Percentiles rank a stretch among this genome's conserved stretches.
These are phyloP conservation scores for Penstemon davidsonii DNA, from an alignment of 257 asterid species.

Conservation along the genomic window DNA sequence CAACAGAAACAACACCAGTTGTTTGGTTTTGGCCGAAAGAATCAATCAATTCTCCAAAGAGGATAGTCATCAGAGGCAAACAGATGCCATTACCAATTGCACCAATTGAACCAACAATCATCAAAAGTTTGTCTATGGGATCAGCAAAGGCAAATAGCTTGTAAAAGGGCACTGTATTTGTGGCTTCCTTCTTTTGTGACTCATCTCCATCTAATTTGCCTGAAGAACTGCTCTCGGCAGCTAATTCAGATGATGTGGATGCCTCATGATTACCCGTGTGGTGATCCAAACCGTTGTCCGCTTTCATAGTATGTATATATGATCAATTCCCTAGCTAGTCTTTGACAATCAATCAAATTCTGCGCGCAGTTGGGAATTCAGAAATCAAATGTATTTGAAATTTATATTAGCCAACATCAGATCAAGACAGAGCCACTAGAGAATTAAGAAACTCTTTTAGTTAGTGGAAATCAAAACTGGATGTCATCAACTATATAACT, in stretches of 20 bases:
- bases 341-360: not conserved
- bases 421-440: no score
- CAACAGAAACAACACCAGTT: conserved; percentile 37
- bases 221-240: not conserved
- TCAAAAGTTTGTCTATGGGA: conserved; percentile 48
- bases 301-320: not conserved
- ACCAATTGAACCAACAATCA: conserved; percentile 56
- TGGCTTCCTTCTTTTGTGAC: conserved; percentile 20
- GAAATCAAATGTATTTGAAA: no score
- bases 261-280: conserved; percentile 4
- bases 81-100: conserved; percentile 56
- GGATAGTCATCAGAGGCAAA: conserved; percentile 49
- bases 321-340: not conserved
- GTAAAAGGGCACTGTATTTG: conserved; percentile 44
- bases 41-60: conserved; percentile 56
- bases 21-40: conserved; percentile 52
- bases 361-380: not conserved
- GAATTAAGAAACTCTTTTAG: not conserved
- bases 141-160: conserved; percentile 65
- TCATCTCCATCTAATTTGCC: not conserved
- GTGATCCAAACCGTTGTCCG: not conserved
- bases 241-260: conserved; percentile 16
- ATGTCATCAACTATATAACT: not conserved
- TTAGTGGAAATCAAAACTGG: no score
- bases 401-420: no score